Base-by-base conservation (phyloP, 108 stramenopile species). In the Thalassiosira profunda region DNA sequence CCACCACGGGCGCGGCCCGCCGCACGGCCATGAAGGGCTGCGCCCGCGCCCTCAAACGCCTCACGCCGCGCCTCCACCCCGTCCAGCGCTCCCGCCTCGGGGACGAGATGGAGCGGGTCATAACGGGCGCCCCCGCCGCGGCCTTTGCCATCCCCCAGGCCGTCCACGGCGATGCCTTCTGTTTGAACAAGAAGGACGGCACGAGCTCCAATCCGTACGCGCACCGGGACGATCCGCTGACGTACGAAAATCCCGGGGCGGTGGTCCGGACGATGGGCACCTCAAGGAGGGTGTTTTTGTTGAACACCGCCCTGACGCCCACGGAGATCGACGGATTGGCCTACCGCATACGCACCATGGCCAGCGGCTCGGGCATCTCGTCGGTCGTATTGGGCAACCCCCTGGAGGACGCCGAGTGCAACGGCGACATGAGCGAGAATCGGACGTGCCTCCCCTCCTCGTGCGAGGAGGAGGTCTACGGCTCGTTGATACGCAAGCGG, bases 251-350 rank as follows among this genome's bases (percentile, higher is more conserved):
- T 79, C 86, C 48, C 4, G 69, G 62, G 15, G 89, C 81, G 8
- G 63, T 58, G 1, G 69, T 93, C 25, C 87, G 89, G 15, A 61
- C 82, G 23, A 83, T 89, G 41, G 92, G 92, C 35, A 80, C 78
- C 17, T 81, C 80, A 38, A 85, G 93, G 8, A 87, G 87, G 20
- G 85, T 90, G 29, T 90, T 88, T 69, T 38, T 91, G n/a, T 62
- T 88, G 8, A 52, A 90, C 31, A 74, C 93, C 0, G 52, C 84
- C 6, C 58, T 91, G 53, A 76, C 76, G 0, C 69, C 84, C 3
- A 51, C 45, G 12, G 89, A 91, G 68, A 70, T 91, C 56, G 84
- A 94, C 34, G 93, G 90, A 9, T 58, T 94, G 61, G 83, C 90
- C 9, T 82, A 87, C 65, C 85, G 90, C 9, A 83, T 94, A 21